Base-by-base conservation (phyloP, 495 filamentous ascomycete genomes). In the Aspergillus panamensis region DNA sequence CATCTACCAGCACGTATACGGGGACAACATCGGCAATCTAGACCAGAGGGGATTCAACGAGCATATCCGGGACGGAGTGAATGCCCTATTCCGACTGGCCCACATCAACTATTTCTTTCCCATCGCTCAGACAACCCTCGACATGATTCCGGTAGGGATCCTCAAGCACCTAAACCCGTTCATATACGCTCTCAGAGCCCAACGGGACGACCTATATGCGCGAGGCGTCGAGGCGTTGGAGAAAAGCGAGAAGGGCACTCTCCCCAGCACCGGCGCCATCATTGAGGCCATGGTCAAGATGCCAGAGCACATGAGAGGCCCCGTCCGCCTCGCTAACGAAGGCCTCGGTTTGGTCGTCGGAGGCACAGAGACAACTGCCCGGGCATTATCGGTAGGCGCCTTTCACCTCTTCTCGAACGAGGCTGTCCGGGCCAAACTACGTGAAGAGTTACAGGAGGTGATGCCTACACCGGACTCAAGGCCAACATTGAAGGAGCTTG, bases 331-430 rank as follows among this genome's bases (percentile, higher is more conserved):
- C 0, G 59, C 56, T 29, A 66, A 78, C 44, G 80, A 83, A 53
- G 73, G 67, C 10, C 60, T 70, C 29, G 50, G 64, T 5, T 40
- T 82, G 32, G 55, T 75, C 2, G 65, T 63, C 21, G 79, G 70
- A 2, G 79, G 79, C 0, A 77, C 75, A 0, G 75, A 75, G 59
- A 80, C 79, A 8, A 76, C 77, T 0, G 63, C 58, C 0, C 37
- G 62, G 3, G 48, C 65, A 3, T 48, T 74, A 44, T 17, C 62
- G 0, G 20, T 67, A 14, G 66, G 42, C 0, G 25, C 56, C 8
- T 74, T 50, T 20, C 43, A 67, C 33, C 14, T 72, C 0, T 17
- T 61, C 13, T 40, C 12, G 6, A 52, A 65, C 13, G 14, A 53
- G 0, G 25, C 25, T 1, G 45, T 72, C 3, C 35, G 19, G 13